Percentiles rank a stretch among this genome's conserved stretches.
Evolutionary conservation across 2,329 filamentous ascomycete genomes (phyloP).

Genomic region (Fusarium vanettenii): DNA sequence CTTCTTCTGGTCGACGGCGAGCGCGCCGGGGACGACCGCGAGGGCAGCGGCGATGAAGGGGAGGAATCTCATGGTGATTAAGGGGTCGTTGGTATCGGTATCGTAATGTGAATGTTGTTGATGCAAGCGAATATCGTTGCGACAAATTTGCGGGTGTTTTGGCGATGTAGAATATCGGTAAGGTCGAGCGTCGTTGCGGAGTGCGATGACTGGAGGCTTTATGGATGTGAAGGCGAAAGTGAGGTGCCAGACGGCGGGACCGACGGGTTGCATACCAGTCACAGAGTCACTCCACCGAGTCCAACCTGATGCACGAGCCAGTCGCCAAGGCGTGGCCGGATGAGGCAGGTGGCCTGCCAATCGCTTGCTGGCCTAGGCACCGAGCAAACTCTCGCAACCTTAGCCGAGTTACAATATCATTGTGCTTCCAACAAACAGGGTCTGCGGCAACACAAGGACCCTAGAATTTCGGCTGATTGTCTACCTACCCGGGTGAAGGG

Average conservation of each 20-base stretch:
- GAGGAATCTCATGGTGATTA: constrained; percentile 71
- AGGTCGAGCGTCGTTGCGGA: constrained; percentile 23
- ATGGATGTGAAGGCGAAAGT: constrained; percentile 22
- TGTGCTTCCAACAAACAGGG: constrained; percentile 17
- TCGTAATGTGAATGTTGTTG: neutral
- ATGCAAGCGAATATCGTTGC: neutral
- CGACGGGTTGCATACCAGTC: constrained; percentile 21
- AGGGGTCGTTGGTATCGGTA: neutral
- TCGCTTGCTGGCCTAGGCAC: constrained; percentile 9
- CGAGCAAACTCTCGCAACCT: constrained; percentile 11
- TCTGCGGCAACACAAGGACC: neutral
- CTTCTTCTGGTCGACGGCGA: constrained; percentile 75
- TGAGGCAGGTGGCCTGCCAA: constrained; percentile 31
- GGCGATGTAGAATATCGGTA: neutral
- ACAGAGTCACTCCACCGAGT: constrained; percentile 29
- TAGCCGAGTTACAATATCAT: constrained; percentile 8
- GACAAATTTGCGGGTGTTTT: constrained; percentile 4
- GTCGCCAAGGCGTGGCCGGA: constrained; percentile 14
- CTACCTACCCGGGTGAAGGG: no score
- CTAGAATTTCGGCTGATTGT: neutral
- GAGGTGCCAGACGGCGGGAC: constrained; percentile 10
- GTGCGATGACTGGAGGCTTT: constrained; percentile 26
- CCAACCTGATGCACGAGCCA: constrained; percentile 24
- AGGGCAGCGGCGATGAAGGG: constrained; percentile 65
- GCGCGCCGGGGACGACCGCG: constrained; percentile 66